Percentiles rank a stretch among this genome's conserved stretches.
Conservation (phyloP, 1,284 basidiomycete genomes). For the Ceratobasidium sp. region DNA sequence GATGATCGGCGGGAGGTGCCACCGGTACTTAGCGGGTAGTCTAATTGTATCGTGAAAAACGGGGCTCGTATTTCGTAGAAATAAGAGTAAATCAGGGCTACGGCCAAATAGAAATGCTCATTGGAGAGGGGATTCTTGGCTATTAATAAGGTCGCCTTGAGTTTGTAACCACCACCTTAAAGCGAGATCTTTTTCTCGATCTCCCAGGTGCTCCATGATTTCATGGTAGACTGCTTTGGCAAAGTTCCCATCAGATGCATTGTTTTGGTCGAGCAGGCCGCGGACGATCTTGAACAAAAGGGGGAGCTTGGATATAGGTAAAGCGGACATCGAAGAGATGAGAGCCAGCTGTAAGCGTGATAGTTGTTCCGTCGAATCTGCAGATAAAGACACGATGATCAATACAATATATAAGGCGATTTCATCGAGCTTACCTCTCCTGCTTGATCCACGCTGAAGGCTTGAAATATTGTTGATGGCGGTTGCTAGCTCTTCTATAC, state of each 20-base stretch:
- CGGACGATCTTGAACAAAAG: conserved; percentile 25
- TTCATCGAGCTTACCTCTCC: background rate
- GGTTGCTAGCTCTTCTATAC: conserved; percentile 39
- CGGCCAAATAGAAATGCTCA: background rate
- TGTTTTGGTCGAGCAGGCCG: conserved; percentile 17
- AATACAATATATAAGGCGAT: background rate
- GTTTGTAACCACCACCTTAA: conserved; percentile 43
- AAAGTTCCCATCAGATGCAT: conserved; percentile 1
- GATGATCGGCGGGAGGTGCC: background rate
- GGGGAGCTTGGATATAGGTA: conserved; percentile 21
- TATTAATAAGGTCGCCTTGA: background rate
- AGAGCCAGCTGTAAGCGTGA: conserved; percentile 36
- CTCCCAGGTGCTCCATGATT: conserved; percentile 37
- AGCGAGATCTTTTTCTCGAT: conserved; percentile 40
- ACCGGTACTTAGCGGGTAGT: background rate
- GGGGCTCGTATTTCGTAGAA: background rate
- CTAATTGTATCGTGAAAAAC: background rate
- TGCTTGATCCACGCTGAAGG: background rate
- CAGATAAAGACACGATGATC: background rate
- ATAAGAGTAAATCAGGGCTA: background rate
- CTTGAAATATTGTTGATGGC: conserved; percentile 12
- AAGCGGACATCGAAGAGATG: conserved; percentile 40
- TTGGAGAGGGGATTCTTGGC: background rate
- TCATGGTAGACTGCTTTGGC: conserved; percentile 35
- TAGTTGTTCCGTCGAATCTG: background rate